phyloP scores from a whole-genome alignment of 352 stramenopile genomes.

The Hyaloperonospora brassicae region DNA sequence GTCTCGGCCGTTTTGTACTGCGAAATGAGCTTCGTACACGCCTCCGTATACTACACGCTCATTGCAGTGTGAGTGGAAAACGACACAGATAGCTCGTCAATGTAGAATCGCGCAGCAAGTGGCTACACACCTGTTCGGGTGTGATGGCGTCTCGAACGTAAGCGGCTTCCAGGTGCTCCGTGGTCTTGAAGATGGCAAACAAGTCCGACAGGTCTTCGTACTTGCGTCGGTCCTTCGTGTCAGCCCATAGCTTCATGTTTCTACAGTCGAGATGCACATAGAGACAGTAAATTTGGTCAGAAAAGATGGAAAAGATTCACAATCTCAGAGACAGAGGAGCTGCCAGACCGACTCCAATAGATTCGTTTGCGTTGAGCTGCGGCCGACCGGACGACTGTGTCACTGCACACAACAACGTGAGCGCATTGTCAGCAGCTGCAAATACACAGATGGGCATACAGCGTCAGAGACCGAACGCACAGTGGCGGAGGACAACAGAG shows the following conservation, averaged over 20 bases:
- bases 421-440: neutral
- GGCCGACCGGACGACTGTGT: neutral
- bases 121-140: slow-evolving; percentile 60
- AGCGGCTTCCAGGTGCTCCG: slow-evolving; percentile 94
- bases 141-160: slow-evolving; percentile 94
- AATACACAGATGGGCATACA: neutral
- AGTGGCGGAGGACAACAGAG: slow-evolving; percentile 11
- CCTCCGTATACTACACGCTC: slow-evolving; percentile 85
- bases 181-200: slow-evolving; percentile 97
- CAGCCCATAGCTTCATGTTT: slow-evolving; percentile 73
- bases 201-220: slow-evolving; percentile 87
- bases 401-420: no score
- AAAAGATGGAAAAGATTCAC: neutral
- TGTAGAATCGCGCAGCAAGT: neutral
- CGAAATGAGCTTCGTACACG: slow-evolving; percentile 95
- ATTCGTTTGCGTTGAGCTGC: slow-evolving; percentile 18
- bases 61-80: slow-evolving; percentile 2
- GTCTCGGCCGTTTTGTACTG: slow-evolving; percentile 97
- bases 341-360: neutral
- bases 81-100: neutral
- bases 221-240: slow-evolving; percentile 81
- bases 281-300: slow-evolving; percentile 2
- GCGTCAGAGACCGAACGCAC: slow-evolving; percentile 9
- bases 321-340: neutral
- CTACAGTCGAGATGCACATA: slow-evolving; percentile 13